phyloP scores from a whole-genome alignment of 2,329 filamentous ascomycete genomes.

The Scedosporium aurantiacum region DNA sequence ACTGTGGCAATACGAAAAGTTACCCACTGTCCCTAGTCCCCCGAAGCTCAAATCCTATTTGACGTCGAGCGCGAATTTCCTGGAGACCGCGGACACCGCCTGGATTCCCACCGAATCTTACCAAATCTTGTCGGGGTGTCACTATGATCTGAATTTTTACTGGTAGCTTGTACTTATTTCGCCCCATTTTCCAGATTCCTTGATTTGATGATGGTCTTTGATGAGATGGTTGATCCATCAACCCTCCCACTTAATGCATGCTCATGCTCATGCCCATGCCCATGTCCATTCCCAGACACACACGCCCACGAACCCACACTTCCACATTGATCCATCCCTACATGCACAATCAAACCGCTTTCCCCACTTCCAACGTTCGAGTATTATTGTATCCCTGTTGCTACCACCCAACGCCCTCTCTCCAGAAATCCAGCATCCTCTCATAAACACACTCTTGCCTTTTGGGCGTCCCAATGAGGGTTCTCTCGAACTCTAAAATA shows the following conservation, averaged over 20 bases:
- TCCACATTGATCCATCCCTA: constrained; percentile 12
- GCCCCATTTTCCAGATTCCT: background rate
- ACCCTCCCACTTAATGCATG: background rate
- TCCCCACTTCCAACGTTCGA: constrained; percentile 3
- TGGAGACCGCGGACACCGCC: no score
- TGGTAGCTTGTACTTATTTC: no score
- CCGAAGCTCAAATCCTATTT: no score
- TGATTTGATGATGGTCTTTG: no score
- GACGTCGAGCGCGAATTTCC: no score
- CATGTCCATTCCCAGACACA: background rate
- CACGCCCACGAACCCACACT: constrained; percentile 9
- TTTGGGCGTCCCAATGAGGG: background rate
- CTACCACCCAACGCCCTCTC: constrained; percentile 3
- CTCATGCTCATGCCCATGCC: constrained; percentile 8
- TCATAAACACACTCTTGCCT: background rate
- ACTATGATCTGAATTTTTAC: no score
- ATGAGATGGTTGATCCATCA: background rate
- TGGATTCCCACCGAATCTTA: no score
- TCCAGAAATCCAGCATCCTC: constrained; percentile 8
- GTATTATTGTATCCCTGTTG: constrained; percentile 5
- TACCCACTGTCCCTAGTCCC: no score
- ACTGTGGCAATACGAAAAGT: no score
- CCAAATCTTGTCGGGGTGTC: no score
- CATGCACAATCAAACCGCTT: constrained; percentile 3
- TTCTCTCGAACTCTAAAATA: background rate